These are phyloP conservation scores for Aspergillus candidus DNA, from an alignment of 2,329 filamentous ascomycete genomes.

Conservation along the genomic window DNA sequence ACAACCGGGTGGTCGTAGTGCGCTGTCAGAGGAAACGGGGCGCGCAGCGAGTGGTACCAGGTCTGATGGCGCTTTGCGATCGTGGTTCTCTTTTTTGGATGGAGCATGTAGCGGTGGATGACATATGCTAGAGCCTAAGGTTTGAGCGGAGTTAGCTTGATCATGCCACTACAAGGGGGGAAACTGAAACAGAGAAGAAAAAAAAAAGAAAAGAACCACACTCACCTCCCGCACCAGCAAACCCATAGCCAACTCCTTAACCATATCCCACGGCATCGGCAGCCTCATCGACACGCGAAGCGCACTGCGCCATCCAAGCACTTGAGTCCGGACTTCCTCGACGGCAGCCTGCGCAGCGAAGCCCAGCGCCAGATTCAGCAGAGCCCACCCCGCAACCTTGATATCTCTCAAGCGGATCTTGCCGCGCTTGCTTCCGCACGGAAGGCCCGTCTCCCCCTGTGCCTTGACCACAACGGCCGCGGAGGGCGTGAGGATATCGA, in stretches of 20 bases:
- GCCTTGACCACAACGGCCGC: conserved; percentile 64
- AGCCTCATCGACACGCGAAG: conserved; percentile 54
- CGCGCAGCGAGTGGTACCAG: conserved; percentile 52
- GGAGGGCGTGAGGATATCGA: conserved; percentile 66
- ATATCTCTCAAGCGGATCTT: conserved; percentile 40
- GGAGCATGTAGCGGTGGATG: conserved; percentile 66
- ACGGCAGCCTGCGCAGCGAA: conserved; percentile 50
- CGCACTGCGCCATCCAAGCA: conserved; percentile 49
- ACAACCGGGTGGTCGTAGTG: conserved; percentile 56
- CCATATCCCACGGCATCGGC: conserved; percentile 57
- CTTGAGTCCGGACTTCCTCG: conserved; percentile 50
- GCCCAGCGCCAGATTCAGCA: conserved; percentile 51
- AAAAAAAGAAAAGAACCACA: not conserved
- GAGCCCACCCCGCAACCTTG: conserved; percentile 48
- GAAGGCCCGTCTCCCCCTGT: conserved; percentile 50
- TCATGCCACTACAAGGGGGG: not conserved
- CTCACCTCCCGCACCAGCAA: conserved; percentile 54
- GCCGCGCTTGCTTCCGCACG: conserved; percentile 34
- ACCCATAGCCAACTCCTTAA: conserved; percentile 49
- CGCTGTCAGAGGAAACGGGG: conserved; percentile 53
- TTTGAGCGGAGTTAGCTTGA: conserved; percentile 4
- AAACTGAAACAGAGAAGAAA: too few species aligned
- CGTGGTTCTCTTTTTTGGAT: conserved; percentile 47
- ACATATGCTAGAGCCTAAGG: conserved; percentile 49
- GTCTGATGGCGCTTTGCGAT: conserved; percentile 48